Conservation (phyloP, 129 eudicot genomes). For the Tanacetum coccineum region DNA sequence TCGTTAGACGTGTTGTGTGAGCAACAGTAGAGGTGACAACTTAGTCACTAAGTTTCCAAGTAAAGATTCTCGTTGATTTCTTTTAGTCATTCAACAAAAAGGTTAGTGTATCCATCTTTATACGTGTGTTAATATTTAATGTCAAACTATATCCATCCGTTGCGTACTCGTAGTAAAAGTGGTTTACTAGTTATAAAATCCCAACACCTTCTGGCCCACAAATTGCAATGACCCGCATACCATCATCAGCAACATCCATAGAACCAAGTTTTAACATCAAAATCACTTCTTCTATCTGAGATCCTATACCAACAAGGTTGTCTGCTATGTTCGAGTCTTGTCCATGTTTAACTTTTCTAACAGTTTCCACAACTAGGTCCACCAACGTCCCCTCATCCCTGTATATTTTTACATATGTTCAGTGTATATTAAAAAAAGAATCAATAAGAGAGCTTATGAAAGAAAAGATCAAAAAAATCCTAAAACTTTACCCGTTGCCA, state of each 20-base stretch:
- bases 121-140: no score
- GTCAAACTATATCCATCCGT: no score
- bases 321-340: not conserved
- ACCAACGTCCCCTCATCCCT: slow-evolving; percentile 21
- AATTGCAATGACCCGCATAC: slow-evolving; percentile 19
- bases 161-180: no score
- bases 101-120: no score
- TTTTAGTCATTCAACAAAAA: no score
- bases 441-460: not conserved
- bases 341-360: not conserved
- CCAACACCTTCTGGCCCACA: slow-evolving; percentile 28
- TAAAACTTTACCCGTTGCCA: not conserved
- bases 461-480: not conserved
- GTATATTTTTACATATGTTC: not conserved
- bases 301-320: slow-evolving; percentile 22
- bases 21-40: no score
- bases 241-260: slow-evolving; percentile 1
- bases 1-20: no score
- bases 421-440: not conserved
- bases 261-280: not conserved
- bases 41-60: no score
- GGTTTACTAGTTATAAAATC: no score
- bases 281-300: slow-evolving; percentile 12
- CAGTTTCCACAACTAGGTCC: slow-evolving; percentile 4
- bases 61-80: no score